A percentile compares a stretch with the other conserved stretches of the same genome.
phyloP scores from a whole-genome alignment of 2,329 filamentous ascomycete genomes.

The Paecilomyces sp. region DNA sequence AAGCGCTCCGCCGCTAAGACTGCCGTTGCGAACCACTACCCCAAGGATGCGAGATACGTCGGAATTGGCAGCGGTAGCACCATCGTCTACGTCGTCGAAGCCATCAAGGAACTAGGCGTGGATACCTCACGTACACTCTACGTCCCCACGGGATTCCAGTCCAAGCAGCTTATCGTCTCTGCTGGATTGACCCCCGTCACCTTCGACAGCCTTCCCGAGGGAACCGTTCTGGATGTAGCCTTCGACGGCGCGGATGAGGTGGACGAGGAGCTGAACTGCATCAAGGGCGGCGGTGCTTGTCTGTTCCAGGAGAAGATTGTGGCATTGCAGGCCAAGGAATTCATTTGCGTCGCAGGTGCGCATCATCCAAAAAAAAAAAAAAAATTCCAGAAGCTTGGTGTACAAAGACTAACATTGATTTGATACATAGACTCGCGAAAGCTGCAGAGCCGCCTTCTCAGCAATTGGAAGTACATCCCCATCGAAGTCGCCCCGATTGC shows the following conservation, averaged over 20 bases:
- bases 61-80: constrained; percentile 61
- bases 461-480: constrained; percentile 75
- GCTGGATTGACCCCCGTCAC: constrained; percentile 71
- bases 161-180: constrained; percentile 72
- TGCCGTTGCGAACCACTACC: constrained; percentile 56
- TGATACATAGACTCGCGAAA: constrained; percentile 73
- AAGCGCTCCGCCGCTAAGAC: constrained; percentile 53
- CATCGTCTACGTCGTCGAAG: constrained; percentile 61
- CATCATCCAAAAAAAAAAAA: too few species aligned
- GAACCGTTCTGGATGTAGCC: constrained; percentile 68
- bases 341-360: constrained; percentile 77
- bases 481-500: constrained; percentile 89
- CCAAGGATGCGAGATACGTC: constrained; percentile 48
- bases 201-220: constrained; percentile 65
- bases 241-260: constrained; percentile 98
- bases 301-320: constrained; percentile 97
- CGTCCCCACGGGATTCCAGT: constrained; percentile 87
- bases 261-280: constrained; percentile 88
- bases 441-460: constrained; percentile 66
- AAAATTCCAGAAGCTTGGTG: too few species aligned
- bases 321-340: constrained; percentile 73
- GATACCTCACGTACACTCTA: constrained; percentile 63
- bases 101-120: constrained; percentile 46
- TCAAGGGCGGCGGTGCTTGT: constrained; percentile 97
- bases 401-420: background rate